Percentiles rank a stretch among this genome's conserved stretches.
phyloP scores from a whole-genome alignment of 192 early-diverging fungal genomes.

The Coemansia sp. region DNA sequence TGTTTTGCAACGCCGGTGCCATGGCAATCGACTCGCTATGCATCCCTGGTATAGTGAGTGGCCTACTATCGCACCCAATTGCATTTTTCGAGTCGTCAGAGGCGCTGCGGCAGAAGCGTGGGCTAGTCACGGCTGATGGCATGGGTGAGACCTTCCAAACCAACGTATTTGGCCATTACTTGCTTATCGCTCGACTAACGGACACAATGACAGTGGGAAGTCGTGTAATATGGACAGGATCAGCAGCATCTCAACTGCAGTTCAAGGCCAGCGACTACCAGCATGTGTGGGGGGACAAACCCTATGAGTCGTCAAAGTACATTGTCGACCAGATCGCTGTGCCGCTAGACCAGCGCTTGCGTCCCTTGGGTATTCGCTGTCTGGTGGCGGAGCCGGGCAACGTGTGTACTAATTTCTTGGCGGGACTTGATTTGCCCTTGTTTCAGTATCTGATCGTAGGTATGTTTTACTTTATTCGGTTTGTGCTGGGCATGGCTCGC shows the following conservation, averaged over 20 bases:
- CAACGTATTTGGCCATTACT: constrained; percentile 57
- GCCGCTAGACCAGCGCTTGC: constrained; percentile 30
- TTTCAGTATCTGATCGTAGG: constrained; percentile 22
- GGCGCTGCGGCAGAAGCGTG: constrained; percentile 38
- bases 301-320: constrained; percentile 59
- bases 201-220: not conserved
- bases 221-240: constrained; percentile 56
- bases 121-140: constrained; percentile 35
- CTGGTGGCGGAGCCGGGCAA: constrained; percentile 53
- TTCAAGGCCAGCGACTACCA: constrained; percentile 43
- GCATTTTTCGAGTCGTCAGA: constrained; percentile 50
- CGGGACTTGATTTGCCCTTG: constrained; percentile 19
- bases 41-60: constrained; percentile 16
- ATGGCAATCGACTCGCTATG: constrained; percentile 45
- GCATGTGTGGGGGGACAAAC: constrained; percentile 41
- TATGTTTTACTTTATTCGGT: constrained; percentile 35
- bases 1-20: constrained; percentile 57
- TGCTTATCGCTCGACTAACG: constrained; percentile 36
- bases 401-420: constrained; percentile 38
- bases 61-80: constrained; percentile 38
- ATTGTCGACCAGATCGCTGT: constrained; percentile 48
- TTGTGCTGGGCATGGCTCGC: constrained; percentile 16
- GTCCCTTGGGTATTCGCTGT: constrained; percentile 12
- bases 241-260: constrained; percentile 26
- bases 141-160: constrained; percentile 54